Percentiles rank a stretch among this genome's conserved stretches.
These are phyloP conservation scores for Cordyceps farinosa DNA, from an alignment of 2,329 filamentous ascomycete species.

Conservation along the genomic window DNA sequence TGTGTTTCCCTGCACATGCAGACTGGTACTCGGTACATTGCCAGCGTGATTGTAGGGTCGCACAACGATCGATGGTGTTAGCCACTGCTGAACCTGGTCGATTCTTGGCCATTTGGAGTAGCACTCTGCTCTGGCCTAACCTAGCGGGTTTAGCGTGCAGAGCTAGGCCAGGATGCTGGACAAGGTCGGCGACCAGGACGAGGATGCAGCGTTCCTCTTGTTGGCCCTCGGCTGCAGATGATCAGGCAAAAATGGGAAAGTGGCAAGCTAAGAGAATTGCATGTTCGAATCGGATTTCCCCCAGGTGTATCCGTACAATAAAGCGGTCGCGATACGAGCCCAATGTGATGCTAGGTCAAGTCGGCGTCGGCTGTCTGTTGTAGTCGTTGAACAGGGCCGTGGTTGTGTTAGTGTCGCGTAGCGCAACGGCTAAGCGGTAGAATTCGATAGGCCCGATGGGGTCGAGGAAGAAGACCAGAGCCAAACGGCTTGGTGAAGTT, in stretches of 20 bases:
- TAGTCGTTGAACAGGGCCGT: background rate
- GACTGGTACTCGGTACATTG: background rate
- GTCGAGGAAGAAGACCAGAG: background rate
- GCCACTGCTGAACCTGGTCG: background rate
- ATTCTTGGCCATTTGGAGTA: background rate
- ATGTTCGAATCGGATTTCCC: background rate
- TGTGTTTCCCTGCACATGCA: background rate
- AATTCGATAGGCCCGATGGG: background rate
- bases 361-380: background rate
- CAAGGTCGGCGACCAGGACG: background rate
- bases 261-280: background rate
- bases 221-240: background rate
- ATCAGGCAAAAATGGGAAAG: background rate
- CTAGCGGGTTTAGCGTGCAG: background rate
- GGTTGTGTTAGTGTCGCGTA: background rate
- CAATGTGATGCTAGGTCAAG: background rate
- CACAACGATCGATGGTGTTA: conserved; percentile 2
- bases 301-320: too few species aligned
- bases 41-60: background rate
- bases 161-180: background rate
- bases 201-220: background rate
- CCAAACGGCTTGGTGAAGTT: background rate
- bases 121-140: background rate
- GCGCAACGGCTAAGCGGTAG: background rate
- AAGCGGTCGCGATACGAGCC: background rate